Percentiles rank a stretch among this genome's conserved stretches.
Conservation (phyloP, 164 flowering plant species). For the Cinnamomum chago region DNA sequence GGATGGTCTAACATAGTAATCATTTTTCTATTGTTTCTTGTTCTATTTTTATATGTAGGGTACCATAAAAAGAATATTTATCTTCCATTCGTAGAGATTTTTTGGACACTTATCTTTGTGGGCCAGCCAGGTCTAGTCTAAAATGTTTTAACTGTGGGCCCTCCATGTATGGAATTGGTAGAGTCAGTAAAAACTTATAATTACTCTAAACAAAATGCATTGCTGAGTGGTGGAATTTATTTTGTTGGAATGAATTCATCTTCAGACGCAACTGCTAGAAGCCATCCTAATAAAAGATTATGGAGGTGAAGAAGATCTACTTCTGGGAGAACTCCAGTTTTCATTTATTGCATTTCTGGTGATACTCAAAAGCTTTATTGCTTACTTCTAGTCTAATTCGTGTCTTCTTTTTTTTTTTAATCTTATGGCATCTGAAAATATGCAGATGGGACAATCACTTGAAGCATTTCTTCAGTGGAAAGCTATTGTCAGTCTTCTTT, state of each 20-base stretch:
- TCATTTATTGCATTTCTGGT: conserved; percentile 90
- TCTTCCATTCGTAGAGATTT: too few relatives aligned
- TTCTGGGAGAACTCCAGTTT: conserved; percentile 93
- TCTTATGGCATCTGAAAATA: conserved; percentile 10
- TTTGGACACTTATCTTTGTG: too few relatives aligned
- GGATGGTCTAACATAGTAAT: neutral
- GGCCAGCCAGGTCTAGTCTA: too few relatives aligned
- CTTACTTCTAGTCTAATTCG: conserved; percentile 7
- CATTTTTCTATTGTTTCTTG: too few relatives aligned
- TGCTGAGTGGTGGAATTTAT: conserved; percentile 3
- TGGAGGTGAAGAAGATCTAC: conserved; percentile 67
- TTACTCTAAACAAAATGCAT: neutral
- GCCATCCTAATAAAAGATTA: conserved; percentile 50
- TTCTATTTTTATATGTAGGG: too few relatives aligned
- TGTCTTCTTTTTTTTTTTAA: neutral
- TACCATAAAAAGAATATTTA: too few relatives aligned
- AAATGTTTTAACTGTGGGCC: too few relatives aligned
- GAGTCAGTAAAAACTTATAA: neutral
- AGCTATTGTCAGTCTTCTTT: conserved; percentile 63
- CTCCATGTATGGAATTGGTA: too few relatives aligned
- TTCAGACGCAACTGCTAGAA: conserved; percentile 73
- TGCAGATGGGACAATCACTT: conserved; percentile 98
- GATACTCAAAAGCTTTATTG: conserved; percentile 10
- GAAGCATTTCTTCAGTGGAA: conserved; percentile 94
- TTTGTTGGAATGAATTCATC: conserved; percentile 3